phyloP scores from a whole-genome alignment of 306 rosid genomes.

The Herpetospermum pedunculosum region DNA sequence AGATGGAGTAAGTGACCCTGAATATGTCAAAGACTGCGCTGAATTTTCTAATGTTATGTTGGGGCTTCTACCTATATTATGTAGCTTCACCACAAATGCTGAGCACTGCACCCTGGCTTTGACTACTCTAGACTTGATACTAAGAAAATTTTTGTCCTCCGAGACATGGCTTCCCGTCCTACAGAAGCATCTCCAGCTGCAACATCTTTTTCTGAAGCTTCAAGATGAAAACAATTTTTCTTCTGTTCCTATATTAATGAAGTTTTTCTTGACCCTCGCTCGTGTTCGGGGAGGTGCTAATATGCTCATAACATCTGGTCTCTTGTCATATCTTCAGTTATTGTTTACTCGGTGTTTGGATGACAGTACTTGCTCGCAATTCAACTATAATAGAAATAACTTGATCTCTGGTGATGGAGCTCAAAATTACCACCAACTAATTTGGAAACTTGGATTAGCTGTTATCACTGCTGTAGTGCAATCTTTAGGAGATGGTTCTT shows the following conservation, averaged over 20 bases:
- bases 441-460: slow-evolving; percentile 87
- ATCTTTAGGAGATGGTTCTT: slow-evolving; percentile 69
- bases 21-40: slow-evolving; percentile 42
- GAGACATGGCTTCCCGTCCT: slow-evolving; percentile 75
- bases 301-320: slow-evolving; percentile 61
- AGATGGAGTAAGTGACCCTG: slow-evolving; percentile 22
- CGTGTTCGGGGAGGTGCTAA: slow-evolving; percentile 83
- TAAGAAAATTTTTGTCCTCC: slow-evolving; percentile 53
- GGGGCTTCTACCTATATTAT: slow-evolving; percentile 71
- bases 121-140: slow-evolving; percentile 59
- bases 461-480: slow-evolving; percentile 80
- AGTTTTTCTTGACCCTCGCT: slow-evolving; percentile 77
- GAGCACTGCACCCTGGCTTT: slow-evolving; percentile 59
- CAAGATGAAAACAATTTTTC: slow-evolving; percentile 38
- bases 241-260: slow-evolving; percentile 50
- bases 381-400: slow-evolving; percentile 18
- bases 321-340: slow-evolving; percentile 58
- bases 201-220: slow-evolving; percentile 53
- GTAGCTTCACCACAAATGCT: slow-evolving; percentile 45
- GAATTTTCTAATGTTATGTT: slow-evolving; percentile 53
- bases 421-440: slow-evolving; percentile 41
- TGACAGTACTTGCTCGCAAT: slow-evolving; percentile 24
- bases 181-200: slow-evolving; percentile 64
- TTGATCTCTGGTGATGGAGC: slow-evolving; percentile 28
- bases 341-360: slow-evolving; percentile 43